phyloP scores from a whole-genome alignment of 768 basidiomycete species.

The Lentinus brumalis region DNA sequence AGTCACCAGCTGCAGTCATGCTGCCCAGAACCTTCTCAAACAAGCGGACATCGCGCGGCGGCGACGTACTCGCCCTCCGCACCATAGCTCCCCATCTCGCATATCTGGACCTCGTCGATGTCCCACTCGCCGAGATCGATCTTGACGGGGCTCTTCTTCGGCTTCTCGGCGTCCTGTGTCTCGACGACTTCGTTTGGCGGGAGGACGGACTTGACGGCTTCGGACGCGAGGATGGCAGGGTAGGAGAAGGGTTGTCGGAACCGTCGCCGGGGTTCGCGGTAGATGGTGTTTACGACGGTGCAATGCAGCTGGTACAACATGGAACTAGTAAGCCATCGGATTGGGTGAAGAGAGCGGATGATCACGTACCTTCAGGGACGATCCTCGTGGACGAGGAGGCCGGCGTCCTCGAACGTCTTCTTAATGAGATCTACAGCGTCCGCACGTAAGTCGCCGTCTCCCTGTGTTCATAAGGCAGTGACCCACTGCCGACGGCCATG shows the following conservation, averaged over 20 bases:
- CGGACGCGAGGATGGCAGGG: slow-evolving; percentile 35
- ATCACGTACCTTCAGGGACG: slow-evolving; percentile 38
- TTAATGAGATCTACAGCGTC: slow-evolving; percentile 32
- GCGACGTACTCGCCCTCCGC: slow-evolving; percentile 61
- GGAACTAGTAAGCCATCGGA: background rate
- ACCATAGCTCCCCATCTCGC: slow-evolving; percentile 71
- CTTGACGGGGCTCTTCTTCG: slow-evolving; percentile 24
- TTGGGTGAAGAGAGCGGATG: background rate
- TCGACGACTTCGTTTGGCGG: background rate
- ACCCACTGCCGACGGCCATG: slow-evolving; percentile 35
- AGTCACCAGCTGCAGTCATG: too few relatives aligned
- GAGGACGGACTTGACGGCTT: slow-evolving; percentile 23
- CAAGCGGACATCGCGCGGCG: slow-evolving; percentile 21
- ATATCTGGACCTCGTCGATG: slow-evolving; percentile 62
- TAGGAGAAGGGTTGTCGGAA: slow-evolving; percentile 47
- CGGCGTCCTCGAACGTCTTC: slow-evolving; percentile 32
- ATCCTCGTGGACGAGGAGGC: slow-evolving; percentile 34
- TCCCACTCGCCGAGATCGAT: slow-evolving; percentile 56
- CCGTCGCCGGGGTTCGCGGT: slow-evolving; percentile 32
- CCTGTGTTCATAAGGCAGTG: too few relatives aligned
- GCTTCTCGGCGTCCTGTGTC: background rate
- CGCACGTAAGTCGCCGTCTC: background rate
- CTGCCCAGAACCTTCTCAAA: too few relatives aligned
- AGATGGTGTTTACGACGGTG: slow-evolving; percentile 39
- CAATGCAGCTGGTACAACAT: slow-evolving; percentile 35